Base-by-base conservation (phyloP, 148 eudicot species). In the Nyssa sinensis region DNA sequence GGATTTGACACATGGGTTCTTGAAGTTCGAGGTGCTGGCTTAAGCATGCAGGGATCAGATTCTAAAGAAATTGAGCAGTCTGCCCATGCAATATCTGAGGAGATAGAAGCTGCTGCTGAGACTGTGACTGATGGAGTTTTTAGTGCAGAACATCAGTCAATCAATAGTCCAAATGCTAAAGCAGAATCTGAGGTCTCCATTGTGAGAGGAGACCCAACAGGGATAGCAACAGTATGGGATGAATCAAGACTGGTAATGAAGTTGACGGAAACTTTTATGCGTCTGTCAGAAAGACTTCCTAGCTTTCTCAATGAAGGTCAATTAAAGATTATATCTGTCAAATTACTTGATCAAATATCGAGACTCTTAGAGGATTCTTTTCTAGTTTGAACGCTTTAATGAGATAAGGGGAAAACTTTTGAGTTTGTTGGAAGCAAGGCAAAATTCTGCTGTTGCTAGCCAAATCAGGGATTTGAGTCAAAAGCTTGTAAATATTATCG, bases 1-100 rank as follows among this genome's bases (percentile, higher is more conserved):
- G 99, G 99, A 81, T 95, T 88, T 84, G 99, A 95, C 81, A 95
- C 99, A 55, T 95, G 98, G 99, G 79, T 95, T 79, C 88, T 95
- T 67, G 99, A 95, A 83, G 91, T 93, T 79, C 85, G 99, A 83
- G 99, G 99, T 72, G 98, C 98, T 69, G 98, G 99, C 32, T 76
- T 95, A 84, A 95, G 98, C 80, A 77, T 81, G 83, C 88, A 79
- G 25, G 84, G 64, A 30, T 76, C 89, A 72, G 83, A 88, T 78
- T 59, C 72, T 3, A 84, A 88, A 82, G 88, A 77, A 21, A 77
- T 91, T 70, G 99, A 91, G 74, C 82, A 77, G 70, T 79, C 90
- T 47, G 94, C 92, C 68, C 86, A 84, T 80, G 90, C 77, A 79
- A 84, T 80, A 71, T 87, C 93, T 57, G 84, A 81, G 27, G 74